Evolutionary conservation across 768 basidiomycete species (phyloP), one percentile per base, ranked within the genome.

Genomic region (Suillus clintonianus): DNA sequence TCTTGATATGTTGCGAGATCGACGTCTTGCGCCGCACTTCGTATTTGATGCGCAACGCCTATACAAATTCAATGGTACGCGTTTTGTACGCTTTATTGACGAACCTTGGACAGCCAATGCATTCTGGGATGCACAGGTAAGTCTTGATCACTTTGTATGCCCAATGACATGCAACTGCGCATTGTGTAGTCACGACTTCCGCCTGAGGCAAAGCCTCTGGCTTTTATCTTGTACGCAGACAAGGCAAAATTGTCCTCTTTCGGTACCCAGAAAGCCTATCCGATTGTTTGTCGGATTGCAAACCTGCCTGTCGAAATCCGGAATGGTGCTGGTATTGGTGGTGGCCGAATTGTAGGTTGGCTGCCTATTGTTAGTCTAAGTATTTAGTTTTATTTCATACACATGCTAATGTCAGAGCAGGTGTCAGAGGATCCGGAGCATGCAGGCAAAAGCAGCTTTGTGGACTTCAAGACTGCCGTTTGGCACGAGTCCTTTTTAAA

Each of bases 191-290:
- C 59, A 51, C 27, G 48, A 50, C 58, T 65, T 39, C 68, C 69
- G 5, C 24, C 22, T 5, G 70, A 47, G 14, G 76, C 68, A 4
- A 74, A 75, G 24, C 73, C 75, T 0, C 65, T 79, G 4, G 64
- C 65, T 5, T 70, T 78, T 32, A 76, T 80, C 30, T 47, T 82
- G 0, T 82, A 81, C 71, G 77, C 80, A 7, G 80, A 82, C 66
- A 81, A 81, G 57, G 73, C 76, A 1, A 71, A 74, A 15, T 64
- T 81, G 1, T 81, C 78, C 2, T 71, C 74, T 3, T 81, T 81
- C 68, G 76, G 79, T 0, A 76, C 73, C 2, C 69, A 67, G 42
- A 79, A 80, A 60, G 80, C 72, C 1, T 78, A 81, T 59, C 80
- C 77, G 0, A 76, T 80, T 2, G 63, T 81, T 48, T 76, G 71